phyloP scores from a whole-genome alignment of 805 yeast genomes.

The Candida manassasensis region DNA sequence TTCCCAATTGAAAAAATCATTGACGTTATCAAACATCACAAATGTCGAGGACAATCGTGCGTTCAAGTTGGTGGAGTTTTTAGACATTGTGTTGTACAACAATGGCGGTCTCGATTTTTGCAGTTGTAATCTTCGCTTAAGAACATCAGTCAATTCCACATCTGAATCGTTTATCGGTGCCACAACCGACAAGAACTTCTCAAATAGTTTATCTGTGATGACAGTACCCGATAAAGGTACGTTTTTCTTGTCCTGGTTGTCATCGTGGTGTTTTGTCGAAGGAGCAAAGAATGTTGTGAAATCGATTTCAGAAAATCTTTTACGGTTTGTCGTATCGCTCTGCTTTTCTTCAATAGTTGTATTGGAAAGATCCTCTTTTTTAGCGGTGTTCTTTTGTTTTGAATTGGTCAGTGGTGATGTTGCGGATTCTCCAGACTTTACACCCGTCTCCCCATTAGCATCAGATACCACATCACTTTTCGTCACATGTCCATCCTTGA shows the following conservation, averaged over 20 bases:
- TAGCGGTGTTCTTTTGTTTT: too few species aligned
- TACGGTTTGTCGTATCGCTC: background rate
- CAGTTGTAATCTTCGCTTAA: constrained; percentile 52
- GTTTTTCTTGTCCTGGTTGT: background rate
- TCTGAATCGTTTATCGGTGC: constrained; percentile 53
- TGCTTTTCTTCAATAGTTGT: too few species aligned
- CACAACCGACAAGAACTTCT: constrained; percentile 65
- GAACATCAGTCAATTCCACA: constrained; percentile 34
- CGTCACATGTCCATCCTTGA: too few species aligned
- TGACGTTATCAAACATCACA: constrained; percentile 52
- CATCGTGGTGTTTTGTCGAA: background rate
- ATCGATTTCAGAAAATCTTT: constrained; percentile 1
- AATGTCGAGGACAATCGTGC: constrained; percentile 61
- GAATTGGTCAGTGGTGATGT: too few species aligned
- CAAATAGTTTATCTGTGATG: constrained; percentile 67
- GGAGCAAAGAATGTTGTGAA: background rate
- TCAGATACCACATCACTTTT: too few species aligned
- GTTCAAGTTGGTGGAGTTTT: constrained; percentile 58
- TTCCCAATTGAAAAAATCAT: constrained; percentile 58
- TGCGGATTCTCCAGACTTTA: background rate
- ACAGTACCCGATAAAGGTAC: background rate
- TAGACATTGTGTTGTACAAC: constrained; percentile 65
- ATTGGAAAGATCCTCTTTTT: too few species aligned
- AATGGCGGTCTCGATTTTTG: constrained; percentile 65
- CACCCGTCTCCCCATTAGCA: background rate